Evolutionary conservation across 73 alveolate species (phyloP).

Genomic region (Paramecium sonneborni): DNA sequence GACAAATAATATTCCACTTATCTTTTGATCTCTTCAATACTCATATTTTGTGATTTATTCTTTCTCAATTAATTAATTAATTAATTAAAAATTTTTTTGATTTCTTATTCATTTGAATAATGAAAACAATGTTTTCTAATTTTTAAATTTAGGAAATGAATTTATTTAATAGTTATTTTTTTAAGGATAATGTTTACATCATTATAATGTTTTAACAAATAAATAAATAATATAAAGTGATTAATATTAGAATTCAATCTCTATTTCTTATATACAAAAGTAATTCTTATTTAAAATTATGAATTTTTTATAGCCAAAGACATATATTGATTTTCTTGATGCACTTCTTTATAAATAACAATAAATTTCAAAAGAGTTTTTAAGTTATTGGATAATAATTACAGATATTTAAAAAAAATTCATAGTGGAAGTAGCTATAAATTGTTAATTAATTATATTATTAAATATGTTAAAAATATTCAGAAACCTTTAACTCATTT

Average conservation of each 20-base stretch:
- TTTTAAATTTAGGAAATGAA: too few species aligned
- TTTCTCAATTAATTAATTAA: neutral
- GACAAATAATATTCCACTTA: conserved; percentile 91
- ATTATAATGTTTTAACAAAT: too few species aligned
- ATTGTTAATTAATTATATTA: neutral
- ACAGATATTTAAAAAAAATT: neutral
- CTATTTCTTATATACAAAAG: neutral
- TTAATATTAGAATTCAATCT: neutral
- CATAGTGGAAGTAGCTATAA: neutral
- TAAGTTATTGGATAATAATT: neutral
- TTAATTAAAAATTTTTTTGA: too few species aligned
- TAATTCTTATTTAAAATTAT: neutral
- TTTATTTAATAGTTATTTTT: too few species aligned
- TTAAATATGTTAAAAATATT: conserved; percentile 28
- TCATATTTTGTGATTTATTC: neutral
- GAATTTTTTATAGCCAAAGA: neutral
- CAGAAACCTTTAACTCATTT: conserved; percentile 18
- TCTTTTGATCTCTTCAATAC: neutral
- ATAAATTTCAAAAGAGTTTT: neutral
- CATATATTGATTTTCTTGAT: too few species aligned
- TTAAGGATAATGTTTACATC: too few species aligned
- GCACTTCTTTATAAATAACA: neutral
- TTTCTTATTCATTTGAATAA: neutral
- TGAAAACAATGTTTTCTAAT: neutral
- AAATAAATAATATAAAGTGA: neutral